Conservation (phyloP, 176 grass and related monocot species). For the Triticum aestivum region DNA sequence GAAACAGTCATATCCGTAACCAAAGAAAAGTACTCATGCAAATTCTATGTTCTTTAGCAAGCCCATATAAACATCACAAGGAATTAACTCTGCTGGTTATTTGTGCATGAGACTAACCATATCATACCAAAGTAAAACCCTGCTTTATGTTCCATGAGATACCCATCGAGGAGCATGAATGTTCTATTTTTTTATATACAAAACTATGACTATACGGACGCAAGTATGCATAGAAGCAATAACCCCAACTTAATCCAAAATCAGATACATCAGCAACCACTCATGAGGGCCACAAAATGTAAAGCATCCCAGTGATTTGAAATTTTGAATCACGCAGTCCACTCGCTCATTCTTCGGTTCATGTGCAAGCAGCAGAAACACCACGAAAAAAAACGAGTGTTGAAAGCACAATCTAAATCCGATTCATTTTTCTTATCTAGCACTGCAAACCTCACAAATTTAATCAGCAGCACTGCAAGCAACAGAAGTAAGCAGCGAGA, state of each 20-base stretch:
- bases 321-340: not conserved
- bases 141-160: not conserved
- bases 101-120: not conserved
- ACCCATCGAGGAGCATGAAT: not conserved
- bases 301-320: not conserved
- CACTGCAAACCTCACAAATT: not conserved
- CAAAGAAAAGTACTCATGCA: not conserved
- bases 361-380: not conserved
- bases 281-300: not conserved
- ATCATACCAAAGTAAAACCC: not conserved
- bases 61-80: not conserved
- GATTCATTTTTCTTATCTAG: not conserved
- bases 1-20: constrained; percentile 1
- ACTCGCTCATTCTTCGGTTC: not conserved
- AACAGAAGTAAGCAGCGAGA: not conserved
- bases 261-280: no score
- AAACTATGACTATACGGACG: not conserved
- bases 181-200: not conserved
- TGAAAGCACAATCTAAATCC: not conserved
- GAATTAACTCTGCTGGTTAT: not conserved
- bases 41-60: not conserved
- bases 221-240: not conserved
- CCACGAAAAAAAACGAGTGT: not conserved
- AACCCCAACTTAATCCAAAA: not conserved
- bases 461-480: not conserved